Conservation (phyloP, 257 asterid genomes). For the Linaria vulgaris region DNA sequence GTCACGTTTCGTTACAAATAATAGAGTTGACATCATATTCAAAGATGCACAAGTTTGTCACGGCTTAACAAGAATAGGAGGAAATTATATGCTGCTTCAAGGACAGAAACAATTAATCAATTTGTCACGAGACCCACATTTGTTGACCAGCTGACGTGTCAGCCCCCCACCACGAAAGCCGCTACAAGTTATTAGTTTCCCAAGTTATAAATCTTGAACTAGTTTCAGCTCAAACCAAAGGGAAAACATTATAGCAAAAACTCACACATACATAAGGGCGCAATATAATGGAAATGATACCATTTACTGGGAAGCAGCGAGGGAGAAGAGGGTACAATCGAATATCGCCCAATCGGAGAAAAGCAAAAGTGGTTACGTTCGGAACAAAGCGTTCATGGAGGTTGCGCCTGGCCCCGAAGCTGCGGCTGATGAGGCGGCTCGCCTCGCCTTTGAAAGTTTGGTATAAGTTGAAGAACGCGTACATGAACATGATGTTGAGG, state of each 20-base stretch:
- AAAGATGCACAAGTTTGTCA: no score
- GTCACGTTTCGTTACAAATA: no score
- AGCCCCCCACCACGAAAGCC: background rate
- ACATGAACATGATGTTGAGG: slow-evolving; percentile 48
- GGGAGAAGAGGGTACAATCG: slow-evolving; percentile 51
- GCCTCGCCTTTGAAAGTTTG: slow-evolving; percentile 45
- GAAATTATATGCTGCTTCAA: no score
- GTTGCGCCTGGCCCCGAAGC: slow-evolving; percentile 41
- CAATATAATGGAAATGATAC: slow-evolving; percentile 31
- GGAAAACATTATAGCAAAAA: background rate
- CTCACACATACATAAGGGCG: background rate
- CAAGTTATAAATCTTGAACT: background rate
- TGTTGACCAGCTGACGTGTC: background rate
- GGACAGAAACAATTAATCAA: no score
- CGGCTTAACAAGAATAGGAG: no score
- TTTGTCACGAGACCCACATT: background rate
- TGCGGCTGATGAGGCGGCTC: slow-evolving; percentile 35
- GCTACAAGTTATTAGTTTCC: background rate
- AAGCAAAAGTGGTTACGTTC: slow-evolving; percentile 29
- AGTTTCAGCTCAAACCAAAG: background rate
- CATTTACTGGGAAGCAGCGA: slow-evolving; percentile 30
- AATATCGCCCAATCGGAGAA: slow-evolving; percentile 28
- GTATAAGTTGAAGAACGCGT: slow-evolving; percentile 44
- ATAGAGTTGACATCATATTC: no score
- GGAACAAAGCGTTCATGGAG: slow-evolving; percentile 51